Conservation (phyloP, 352 stramenopile species). For the Pythium pyrilobum region DNA sequence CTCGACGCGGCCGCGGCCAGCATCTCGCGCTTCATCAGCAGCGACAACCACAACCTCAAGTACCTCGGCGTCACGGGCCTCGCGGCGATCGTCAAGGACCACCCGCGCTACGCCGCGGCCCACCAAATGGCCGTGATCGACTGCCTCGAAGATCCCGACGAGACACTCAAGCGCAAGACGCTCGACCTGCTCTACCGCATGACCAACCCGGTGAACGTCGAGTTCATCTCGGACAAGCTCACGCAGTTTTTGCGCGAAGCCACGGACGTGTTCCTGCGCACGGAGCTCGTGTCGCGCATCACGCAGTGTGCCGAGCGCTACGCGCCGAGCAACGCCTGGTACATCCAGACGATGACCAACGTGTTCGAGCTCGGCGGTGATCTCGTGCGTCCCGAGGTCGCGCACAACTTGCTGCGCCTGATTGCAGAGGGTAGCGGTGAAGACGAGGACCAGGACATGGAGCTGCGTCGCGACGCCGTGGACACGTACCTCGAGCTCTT, state of each 20-base stretch:
- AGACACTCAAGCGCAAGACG: constrained; percentile 99
- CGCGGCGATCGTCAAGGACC: constrained; percentile 96
- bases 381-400: constrained; percentile 95
- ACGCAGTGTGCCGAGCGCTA: constrained; percentile 97
- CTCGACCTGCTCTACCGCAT: constrained; percentile 96
- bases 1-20: constrained; percentile 92
- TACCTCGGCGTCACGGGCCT: constrained; percentile 99
- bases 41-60: constrained; percentile 97
- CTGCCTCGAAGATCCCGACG: constrained; percentile 98
- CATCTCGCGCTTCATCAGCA: constrained; percentile 94
- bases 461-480: constrained; percentile 94
- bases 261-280: constrained; percentile 96
- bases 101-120: constrained; percentile 94
- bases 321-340: constrained; percentile 98
- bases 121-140: constrained; percentile 99
- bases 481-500: constrained; percentile 97
- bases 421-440: constrained; percentile 97
- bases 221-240: constrained; percentile 99
- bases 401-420: constrained; percentile 97
- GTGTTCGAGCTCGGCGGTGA: constrained; percentile 96
- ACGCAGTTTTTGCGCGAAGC: constrained; percentile 94
- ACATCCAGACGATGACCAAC: constrained; percentile 97
- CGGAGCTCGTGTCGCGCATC: constrained; percentile 96
- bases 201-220: constrained; percentile 99
- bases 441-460: constrained; percentile 95